Evolutionary conservation across 768 basidiomycete species (phyloP).

Genomic region (Floccularia luteovirens): DNA sequence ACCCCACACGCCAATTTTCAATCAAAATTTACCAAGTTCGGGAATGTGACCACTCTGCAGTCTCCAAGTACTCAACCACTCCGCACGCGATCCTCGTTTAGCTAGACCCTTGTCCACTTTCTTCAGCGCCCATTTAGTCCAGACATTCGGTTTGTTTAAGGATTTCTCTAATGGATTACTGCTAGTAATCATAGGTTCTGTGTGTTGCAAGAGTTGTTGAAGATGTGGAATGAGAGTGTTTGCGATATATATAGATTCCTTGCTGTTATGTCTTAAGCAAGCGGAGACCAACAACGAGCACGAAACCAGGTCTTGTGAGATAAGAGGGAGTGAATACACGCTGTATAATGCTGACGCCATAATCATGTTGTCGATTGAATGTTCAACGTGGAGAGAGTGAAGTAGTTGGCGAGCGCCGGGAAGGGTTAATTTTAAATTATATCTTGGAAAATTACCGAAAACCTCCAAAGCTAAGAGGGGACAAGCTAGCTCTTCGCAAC

Average conservation of each 20-base stretch:
- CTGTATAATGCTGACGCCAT: constrained; percentile 46
- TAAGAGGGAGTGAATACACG: constrained; percentile 44
- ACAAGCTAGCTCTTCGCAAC: constrained; percentile 51
- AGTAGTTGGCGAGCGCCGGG: constrained; percentile 48
- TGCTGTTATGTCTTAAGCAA: constrained; percentile 38
- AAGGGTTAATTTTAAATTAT: constrained; percentile 45
- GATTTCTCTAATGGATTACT: constrained; percentile 4
- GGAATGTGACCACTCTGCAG: neutral
- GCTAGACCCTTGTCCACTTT: constrained; percentile 18
- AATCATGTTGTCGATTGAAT: constrained; percentile 40
- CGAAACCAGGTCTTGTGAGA: constrained; percentile 47
- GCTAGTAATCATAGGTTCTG: constrained; percentile 6
- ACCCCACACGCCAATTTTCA: no score
- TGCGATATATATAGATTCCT: constrained; percentile 31
- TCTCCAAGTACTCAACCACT: constrained; percentile 1
- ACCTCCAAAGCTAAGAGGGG: constrained; percentile 51
- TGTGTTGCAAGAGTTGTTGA: constrained; percentile 15
- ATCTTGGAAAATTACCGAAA: constrained; percentile 56
- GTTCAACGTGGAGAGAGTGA: constrained; percentile 40
- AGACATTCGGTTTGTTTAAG: constrained; percentile 13
- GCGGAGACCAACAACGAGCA: constrained; percentile 51
- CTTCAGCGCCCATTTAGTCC: constrained; percentile 21
- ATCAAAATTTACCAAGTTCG: neutral
- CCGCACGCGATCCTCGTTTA: neutral
- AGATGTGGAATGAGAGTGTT: constrained; percentile 34